A percentile compares a stretch with the other conserved stretches of the same genome.
phyloP scores from a whole-genome alignment of 176 grass and related monocot species.

The bread wheat (Triticum aestivum) region DNA sequence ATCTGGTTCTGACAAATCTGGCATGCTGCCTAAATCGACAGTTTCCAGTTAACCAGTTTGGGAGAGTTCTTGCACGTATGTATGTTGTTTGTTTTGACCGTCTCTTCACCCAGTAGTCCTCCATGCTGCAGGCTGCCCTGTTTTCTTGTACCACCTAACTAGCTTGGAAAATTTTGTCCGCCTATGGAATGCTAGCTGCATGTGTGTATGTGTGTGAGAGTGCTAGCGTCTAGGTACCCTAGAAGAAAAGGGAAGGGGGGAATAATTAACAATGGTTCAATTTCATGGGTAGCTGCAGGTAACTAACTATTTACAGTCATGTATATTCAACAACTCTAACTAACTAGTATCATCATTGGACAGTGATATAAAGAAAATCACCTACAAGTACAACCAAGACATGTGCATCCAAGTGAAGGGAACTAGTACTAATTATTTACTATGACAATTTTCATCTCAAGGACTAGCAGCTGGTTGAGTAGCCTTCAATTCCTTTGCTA shows the following conservation, averaged over 20 bases:
- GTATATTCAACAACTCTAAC: conserved; percentile 43
- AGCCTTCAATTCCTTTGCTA: neutral
- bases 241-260: neutral
- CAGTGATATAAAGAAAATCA: conserved; percentile 26
- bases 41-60: conserved; percentile 12
- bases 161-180: conserved; percentile 32
- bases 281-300: conserved; percentile 25
- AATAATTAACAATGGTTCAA: neutral
- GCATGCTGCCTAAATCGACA: conserved; percentile 7
- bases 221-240: conserved; percentile 11
- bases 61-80: neutral
- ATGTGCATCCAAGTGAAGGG: conserved; percentile 18
- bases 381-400: neutral
- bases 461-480: neutral
- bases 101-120: conserved; percentile 24
- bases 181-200: conserved; percentile 32
- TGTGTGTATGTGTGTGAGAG: neutral
- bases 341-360: conserved; percentile 39
- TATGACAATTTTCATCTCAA: neutral
- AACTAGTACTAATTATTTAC: conserved; percentile 5
- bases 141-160: conserved; percentile 54
- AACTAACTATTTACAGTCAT: conserved; percentile 39
- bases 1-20: neutral
- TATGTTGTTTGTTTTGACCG: conserved; percentile 27
- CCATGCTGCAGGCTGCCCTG: conserved; percentile 23